Evolutionary conservation across 345 rosid species (phyloP).

Genomic region (Combretum micranthum): DNA sequence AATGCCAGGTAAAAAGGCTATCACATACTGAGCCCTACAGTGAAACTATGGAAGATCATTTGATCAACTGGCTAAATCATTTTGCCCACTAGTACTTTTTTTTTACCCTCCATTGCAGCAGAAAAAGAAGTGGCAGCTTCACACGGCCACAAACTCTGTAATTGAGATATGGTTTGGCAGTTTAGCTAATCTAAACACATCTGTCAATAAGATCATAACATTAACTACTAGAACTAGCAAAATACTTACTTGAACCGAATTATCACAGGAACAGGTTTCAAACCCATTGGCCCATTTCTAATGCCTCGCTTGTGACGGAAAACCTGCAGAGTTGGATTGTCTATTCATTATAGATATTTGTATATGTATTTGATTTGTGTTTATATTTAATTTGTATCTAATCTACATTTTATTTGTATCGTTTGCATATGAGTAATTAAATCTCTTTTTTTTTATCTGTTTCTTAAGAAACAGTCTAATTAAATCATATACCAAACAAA

Average conservation of each 20-base stretch:
- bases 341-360: too few relatives aligned
- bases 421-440: too few relatives aligned
- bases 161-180: background rate
- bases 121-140: conserved; percentile 84
- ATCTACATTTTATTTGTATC: too few relatives aligned
- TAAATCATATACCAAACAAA: too few relatives aligned
- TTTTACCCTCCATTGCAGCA: conserved; percentile 93
- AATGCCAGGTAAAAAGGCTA: too few relatives aligned
- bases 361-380: too few relatives aligned
- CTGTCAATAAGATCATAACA: background rate
- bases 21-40: too few relatives aligned
- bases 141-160: conserved; percentile 81
- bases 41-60: too few relatives aligned
- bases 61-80: background rate
- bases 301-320: conserved; percentile 75
- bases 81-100: conserved; percentile 18
- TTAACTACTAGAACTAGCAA: background rate
- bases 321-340: conserved; percentile 43
- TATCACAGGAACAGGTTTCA: conserved; percentile 82
- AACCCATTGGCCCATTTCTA: conserved; percentile 86
- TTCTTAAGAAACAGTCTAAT: too few relatives aligned
- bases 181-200: background rate
- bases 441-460: too few relatives aligned
- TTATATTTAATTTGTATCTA: too few relatives aligned
- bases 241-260: conserved; percentile 72